These are phyloP conservation scores for Fusarium ramigenum DNA, from an alignment of 2,329 filamentous ascomycete genomes.

Conservation along the genomic window DNA sequence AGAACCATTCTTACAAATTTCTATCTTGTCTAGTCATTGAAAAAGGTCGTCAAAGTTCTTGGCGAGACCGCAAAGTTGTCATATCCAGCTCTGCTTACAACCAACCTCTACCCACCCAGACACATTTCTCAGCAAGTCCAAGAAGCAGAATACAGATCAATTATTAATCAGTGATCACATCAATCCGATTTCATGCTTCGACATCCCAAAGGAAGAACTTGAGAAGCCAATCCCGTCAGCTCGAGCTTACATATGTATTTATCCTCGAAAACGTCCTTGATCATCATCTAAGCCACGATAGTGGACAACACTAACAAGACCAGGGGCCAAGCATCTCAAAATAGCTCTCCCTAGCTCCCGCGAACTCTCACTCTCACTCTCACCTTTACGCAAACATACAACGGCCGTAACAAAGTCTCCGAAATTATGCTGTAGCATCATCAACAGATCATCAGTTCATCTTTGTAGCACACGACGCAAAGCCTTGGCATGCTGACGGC, in stretches of 20 bases:
- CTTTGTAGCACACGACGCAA: not conserved
- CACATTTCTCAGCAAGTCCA: not conserved
- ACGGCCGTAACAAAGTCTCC: not conserved
- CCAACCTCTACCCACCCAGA: not conserved
- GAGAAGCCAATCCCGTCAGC: not conserved
- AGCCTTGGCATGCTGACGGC: constrained; percentile 3
- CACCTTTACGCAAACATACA: not conserved
- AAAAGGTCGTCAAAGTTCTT: not conserved
- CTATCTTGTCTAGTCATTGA: too few relatives aligned
- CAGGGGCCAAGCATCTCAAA: not conserved
- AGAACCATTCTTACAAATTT: not conserved
- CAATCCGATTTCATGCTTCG: not conserved
- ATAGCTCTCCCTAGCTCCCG: not conserved
- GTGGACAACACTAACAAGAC: not conserved
- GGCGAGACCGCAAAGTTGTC: not conserved
- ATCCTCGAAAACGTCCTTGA: not conserved
- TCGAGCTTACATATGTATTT: not conserved
- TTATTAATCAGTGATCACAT: not conserved
- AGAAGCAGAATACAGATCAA: not conserved
- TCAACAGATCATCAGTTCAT: not conserved
- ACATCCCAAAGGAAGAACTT: not conserved
- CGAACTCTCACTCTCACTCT: not conserved
- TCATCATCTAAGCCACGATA: constrained; percentile 15
- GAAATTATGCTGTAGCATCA: not conserved
- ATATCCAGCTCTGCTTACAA: not conserved